phyloP scores from a whole-genome alignment of 139 green algal genomes.

The Monoraphidium neglectum region DNA sequence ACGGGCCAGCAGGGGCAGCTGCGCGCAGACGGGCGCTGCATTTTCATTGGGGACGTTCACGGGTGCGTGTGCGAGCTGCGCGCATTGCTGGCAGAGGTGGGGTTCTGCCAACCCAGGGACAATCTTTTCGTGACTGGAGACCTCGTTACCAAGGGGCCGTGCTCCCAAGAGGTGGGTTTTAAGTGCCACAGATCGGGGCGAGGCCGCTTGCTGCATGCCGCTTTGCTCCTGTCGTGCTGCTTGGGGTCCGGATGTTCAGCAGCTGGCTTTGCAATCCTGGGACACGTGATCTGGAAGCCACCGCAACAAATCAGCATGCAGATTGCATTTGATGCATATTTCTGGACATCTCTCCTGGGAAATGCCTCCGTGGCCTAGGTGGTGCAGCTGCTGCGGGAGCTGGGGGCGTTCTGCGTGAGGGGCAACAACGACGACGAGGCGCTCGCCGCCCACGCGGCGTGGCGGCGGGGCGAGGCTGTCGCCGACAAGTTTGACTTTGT shows the following conservation, averaged over 20 bases:
- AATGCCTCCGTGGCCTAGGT: neutral
- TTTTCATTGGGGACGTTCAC: slow-evolving; percentile 6
- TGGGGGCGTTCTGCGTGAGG: slow-evolving; percentile 37
- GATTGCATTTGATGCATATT: neutral
- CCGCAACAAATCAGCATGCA: neutral
- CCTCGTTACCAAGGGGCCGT: slow-evolving; percentile 60
- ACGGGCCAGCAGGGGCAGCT: neutral
- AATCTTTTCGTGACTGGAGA: slow-evolving; percentile 60
- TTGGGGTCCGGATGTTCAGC: neutral
- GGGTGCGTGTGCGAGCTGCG: slow-evolving; percentile 2
- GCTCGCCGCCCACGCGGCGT: slow-evolving; percentile 4
- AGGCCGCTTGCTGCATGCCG: neutral
- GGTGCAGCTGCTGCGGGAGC: neutral
- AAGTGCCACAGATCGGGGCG: neutral
- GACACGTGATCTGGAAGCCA: neutral
- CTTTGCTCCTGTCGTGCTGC: neutral
- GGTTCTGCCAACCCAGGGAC: slow-evolving; percentile 23
- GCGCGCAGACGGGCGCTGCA: neutral
- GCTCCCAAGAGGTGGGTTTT: slow-evolving; percentile 1
- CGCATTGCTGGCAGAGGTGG: slow-evolving; percentile 5
- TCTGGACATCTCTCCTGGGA: neutral
- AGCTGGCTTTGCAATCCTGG: neutral
- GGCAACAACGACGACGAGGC: slow-evolving; percentile 65
- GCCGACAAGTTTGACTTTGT: no score
- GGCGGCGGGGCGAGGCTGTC: neutral